Evolutionary conservation across 331 rosid genomes (phyloP), one percentile per base, ranked within the genome.

Genomic region (Arachis monticola): DNA sequence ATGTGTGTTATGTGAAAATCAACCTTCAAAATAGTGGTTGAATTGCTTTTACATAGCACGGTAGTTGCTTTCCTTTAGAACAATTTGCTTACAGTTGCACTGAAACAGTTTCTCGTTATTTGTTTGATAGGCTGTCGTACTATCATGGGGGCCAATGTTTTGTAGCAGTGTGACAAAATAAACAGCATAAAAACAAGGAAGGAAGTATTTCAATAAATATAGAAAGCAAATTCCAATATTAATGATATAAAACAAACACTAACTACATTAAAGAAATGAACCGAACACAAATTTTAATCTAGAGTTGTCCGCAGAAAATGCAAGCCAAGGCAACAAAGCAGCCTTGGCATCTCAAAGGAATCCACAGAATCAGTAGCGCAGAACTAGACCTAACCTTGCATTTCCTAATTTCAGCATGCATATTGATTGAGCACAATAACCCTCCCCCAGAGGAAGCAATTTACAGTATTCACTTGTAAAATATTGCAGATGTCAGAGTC

Each of bases 271-370:
- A 78, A 47, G 10, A 8, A 82, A 41, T 46, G 14, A 56, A 46
- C n/a, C 35, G 40, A 63, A 63, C 69, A 56, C 50, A 50, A 64
- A 48, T 44, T 47, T 73, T 45, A 35, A 53, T 22, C 8, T n/a
- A 60, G 3, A 66, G 62, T 38, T 27, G 51, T 62, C 46, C 56
- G 8, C 27, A 57, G 5, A 35, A 72, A 67, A 56, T 70, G 44
- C 55, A 78, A 68, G 42, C 17, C 47, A 73, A 68, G 22, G 75
- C 44, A 67, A 77, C 61, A 82, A 53, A 9, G 51, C 73, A 76
- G 60, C 74, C 62, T 50, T 13, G 12, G 50, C 44, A 64, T 57
- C 59, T 69, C 50, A 32, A 67, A 60, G 53, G 55, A 52, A 35
- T 32, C 40, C n/a, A 38, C 61, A 61, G 31, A 73, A 62, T 57